phyloP scores from a whole-genome alignment of 1,284 basidiomycete genomes.

The Pyrrhoderma lamaoense region DNA sequence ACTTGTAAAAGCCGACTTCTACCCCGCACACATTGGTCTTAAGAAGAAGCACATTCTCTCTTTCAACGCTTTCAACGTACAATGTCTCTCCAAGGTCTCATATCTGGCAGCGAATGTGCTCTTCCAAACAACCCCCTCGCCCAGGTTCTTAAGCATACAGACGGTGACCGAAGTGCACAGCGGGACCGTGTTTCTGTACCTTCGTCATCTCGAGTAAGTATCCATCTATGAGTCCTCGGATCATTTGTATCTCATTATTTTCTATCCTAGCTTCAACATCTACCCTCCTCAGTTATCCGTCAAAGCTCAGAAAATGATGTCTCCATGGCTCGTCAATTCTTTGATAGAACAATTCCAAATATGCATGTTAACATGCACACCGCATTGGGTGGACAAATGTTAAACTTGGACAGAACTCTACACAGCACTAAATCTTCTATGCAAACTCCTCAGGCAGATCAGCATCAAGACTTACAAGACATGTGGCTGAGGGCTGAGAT shows the following conservation, averaged over 20 bases:
- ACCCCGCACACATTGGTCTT: no score
- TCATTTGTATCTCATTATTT: neutral
- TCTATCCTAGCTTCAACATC: constrained; percentile 54
- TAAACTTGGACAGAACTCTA: neutral
- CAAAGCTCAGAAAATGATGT: constrained; percentile 55
- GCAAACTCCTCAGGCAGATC: constrained; percentile 7
- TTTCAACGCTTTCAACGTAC: neutral
- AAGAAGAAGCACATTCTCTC: neutral
- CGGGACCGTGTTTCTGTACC: constrained; percentile 70
- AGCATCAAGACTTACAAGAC: constrained; percentile 16
- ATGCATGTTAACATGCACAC: constrained; percentile 23
- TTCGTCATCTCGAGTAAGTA: constrained; percentile 57
- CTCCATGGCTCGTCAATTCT: constrained; percentile 73
- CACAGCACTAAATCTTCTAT: constrained; percentile 21
- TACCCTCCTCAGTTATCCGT: constrained; percentile 47
- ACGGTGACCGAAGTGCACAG: constrained; percentile 84
- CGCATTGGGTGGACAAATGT: neutral
- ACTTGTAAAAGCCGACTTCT: no score
- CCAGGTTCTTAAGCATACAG: constrained; percentile 87
- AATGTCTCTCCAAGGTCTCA: constrained; percentile 74
- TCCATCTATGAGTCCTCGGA: neutral
- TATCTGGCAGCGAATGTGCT: constrained; percentile 89
- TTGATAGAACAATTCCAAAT: constrained; percentile 40
- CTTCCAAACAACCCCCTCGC: constrained; percentile 81
- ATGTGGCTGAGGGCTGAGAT: constrained; percentile 12